Evolutionary conservation across 225 moss, liverwort and hornwort genomes (phyloP).

Genomic region (Polytrichum formosum): DNA sequence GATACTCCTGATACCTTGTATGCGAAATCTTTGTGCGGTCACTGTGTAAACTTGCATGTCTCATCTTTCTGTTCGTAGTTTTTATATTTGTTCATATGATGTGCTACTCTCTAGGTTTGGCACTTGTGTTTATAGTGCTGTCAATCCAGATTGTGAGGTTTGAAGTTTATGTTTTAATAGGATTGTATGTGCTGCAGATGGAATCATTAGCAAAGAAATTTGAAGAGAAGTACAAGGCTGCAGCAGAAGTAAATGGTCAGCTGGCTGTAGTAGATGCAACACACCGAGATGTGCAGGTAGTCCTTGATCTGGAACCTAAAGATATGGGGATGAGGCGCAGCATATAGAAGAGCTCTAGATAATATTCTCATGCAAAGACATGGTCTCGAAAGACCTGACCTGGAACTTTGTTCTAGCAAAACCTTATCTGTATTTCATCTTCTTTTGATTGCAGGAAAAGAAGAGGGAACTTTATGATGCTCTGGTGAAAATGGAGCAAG

Average conservation of each 20-base stretch:
- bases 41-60: too few relatives aligned
- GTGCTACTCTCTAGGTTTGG: too few relatives aligned
- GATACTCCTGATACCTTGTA: too few relatives aligned
- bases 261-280: slow-evolving; percentile 77
- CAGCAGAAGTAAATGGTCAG: slow-evolving; percentile 83
- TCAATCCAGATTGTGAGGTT: too few relatives aligned
- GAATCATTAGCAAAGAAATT: slow-evolving; percentile 90
- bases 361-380: too few relatives aligned
- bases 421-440: neutral
- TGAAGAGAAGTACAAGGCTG: slow-evolving; percentile 94
- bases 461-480: slow-evolving; percentile 62
- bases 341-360: too few relatives aligned
- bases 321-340: too few relatives aligned
- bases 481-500: slow-evolving; percentile 66
- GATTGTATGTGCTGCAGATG: slow-evolving; percentile 40
- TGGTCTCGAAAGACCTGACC: too few relatives aligned
- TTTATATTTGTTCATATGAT: too few relatives aligned
- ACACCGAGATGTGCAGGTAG: slow-evolving; percentile 84
- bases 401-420: neutral
- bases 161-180: neutral
- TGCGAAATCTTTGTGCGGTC: too few relatives aligned
- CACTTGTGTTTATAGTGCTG: too few relatives aligned
- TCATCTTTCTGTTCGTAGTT: too few relatives aligned
- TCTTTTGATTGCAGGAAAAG: slow-evolving; percentile 40
- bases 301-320: neutral